Conservation (phyloP, 208 protist genomes). For the Acanthamoeba triangularis region DNA sequence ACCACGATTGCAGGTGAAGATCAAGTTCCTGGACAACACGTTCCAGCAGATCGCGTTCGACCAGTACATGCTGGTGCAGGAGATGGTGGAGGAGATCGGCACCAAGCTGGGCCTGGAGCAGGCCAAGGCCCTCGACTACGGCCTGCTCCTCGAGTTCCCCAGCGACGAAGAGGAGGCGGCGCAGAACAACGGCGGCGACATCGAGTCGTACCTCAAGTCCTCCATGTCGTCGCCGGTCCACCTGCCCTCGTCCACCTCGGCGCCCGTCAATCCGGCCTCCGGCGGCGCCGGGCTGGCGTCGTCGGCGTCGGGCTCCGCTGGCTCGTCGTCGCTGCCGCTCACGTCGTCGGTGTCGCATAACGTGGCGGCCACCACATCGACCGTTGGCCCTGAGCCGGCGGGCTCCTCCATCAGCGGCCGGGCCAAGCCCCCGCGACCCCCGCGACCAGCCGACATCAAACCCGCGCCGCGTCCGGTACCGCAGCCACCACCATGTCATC, state of each 20-base stretch:
- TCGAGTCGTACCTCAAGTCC: not conserved
- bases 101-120: conserved; percentile 21
- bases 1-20: conserved; percentile 2
- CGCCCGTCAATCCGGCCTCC: not conserved
- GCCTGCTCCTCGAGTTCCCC: conserved; percentile 44
- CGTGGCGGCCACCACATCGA: no score
- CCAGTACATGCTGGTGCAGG: conserved; percentile 33
- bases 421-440: not conserved
- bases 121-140: conserved; percentile 32
- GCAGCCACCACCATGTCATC: not conserved
- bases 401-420: no score
- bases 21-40: conserved; percentile 76
- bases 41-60: conserved; percentile 68
- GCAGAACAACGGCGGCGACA: not conserved
- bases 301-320: not conserved
- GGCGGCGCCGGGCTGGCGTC: not conserved
- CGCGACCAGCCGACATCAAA: not conserved
- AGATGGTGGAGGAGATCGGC: conserved; percentile 70
- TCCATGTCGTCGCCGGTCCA: not conserved
- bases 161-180: not conserved
- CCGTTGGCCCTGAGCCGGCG: no score
- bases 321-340: not conserved
- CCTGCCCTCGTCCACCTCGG: conserved; percentile 11
- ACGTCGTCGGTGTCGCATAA: not conserved
- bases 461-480: not conserved